Base-by-base conservation (phyloP, 2,329 filamentous ascomycete species). In the Helotiales sp. region DNA sequence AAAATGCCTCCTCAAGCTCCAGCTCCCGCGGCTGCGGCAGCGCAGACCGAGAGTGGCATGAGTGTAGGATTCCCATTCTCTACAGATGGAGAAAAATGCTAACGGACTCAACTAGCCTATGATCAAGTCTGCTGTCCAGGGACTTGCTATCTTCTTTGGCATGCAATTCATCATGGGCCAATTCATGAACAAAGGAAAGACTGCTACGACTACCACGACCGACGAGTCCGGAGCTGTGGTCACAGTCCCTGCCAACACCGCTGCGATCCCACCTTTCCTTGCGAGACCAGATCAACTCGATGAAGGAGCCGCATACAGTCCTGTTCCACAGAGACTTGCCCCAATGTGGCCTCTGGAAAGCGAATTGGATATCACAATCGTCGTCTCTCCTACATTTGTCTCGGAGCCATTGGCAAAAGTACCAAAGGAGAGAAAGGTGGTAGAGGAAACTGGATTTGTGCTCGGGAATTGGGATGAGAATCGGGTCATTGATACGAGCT, bases 341-440 rank as follows among this genome's bases (percentile, higher is more conserved):
- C 93, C 95, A 22, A 91, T 98, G 69, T 99, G 95, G 95, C 86
- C 90, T 2, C 77, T 82, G 48, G 85, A 95, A 71, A 90, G 85
- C 67, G 78, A 84, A 59, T 75, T 99, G 65, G 95, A 99, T 73
- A 85, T 99, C 66, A 80, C 84, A 64, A 83, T 99, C 70, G 95
- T 93, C 66, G 83, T 98, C 55, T 93, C 92, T 48, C 83, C 90
- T 12, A 89, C 88, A 9, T 81, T 89, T 63, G 81, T 83, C 31
- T 83, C 91, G 60, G 84, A 84, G 13, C 81, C 88, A 22, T 79
- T 96, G 65, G 82, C 83, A 62, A 79, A 83, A 49, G 80, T 86
- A 38, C 79, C 88, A 2, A 75, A 82, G 48, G 86, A 91, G 55
- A 85, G 84, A 52, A 77, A 95, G 27, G 87, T 97, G 29, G 77